Conservation (phyloP, 345 rosid species). For the Linum usitatissimum region DNA sequence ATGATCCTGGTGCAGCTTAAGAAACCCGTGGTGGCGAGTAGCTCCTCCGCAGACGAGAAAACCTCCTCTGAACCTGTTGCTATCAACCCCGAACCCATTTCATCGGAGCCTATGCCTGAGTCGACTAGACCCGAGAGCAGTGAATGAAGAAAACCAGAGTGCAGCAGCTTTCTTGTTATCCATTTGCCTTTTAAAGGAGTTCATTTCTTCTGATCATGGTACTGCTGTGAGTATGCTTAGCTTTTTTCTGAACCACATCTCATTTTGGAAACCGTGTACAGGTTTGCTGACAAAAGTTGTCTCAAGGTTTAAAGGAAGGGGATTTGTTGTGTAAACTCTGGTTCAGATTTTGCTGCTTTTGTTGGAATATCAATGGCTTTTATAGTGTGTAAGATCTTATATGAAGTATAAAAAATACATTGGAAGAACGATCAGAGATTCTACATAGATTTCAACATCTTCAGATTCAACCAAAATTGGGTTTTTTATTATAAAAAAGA, state of each 20-base stretch:
- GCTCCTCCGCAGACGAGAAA: not conserved
- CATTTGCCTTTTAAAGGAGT: too few relatives aligned
- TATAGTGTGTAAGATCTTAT: too few relatives aligned
- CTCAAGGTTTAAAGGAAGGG: not conserved
- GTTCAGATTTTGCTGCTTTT: too few relatives aligned
- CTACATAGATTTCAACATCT: too few relatives aligned
- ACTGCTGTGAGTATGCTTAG: not conserved
- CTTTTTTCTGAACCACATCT: not conserved
- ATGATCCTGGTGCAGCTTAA: slow-evolving; percentile 90
- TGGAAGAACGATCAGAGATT: too few relatives aligned
- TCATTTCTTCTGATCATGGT: not conserved
- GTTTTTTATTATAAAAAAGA: too few relatives aligned
- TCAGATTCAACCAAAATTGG: too few relatives aligned
- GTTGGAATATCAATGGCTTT: too few relatives aligned
- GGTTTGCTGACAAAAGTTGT: not conserved
- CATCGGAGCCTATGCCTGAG: not conserved
- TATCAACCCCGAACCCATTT: not conserved
- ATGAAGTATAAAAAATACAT: too few relatives aligned
- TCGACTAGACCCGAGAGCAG: not conserved
- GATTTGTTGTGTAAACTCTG: too few relatives aligned
- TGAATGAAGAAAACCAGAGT: not conserved
- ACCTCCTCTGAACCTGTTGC: not conserved
- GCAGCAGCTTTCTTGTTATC: too few relatives aligned
- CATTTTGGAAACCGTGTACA: not conserved
- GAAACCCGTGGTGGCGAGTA: slow-evolving; percentile 18